phyloP scores from a whole-genome alignment of 1,284 basidiomycete genomes.

The Tilletiaria anomala region DNA sequence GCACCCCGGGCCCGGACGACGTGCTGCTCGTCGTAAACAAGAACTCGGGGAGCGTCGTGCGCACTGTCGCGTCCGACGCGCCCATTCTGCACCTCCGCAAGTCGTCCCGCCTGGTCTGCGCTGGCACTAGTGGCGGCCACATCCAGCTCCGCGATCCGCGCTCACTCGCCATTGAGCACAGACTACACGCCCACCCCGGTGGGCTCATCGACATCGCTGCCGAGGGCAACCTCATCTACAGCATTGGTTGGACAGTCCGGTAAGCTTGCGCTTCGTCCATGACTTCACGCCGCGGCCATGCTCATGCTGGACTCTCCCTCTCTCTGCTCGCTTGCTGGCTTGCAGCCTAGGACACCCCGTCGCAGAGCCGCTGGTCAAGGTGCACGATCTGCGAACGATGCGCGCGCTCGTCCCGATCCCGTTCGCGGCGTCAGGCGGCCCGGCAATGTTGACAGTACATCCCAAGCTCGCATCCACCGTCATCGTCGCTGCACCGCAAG shows the following conservation, averaged over 20 bases:
- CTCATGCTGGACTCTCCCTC: not conserved
- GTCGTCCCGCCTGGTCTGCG: conserved; percentile 20
- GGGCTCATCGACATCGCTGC: conserved; percentile 36
- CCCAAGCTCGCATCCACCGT: conserved; percentile 66
- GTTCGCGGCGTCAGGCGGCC: conserved; percentile 59
- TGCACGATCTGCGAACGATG: conserved; percentile 76
- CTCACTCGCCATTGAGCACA: conserved; percentile 26
- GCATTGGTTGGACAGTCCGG: conserved; percentile 37
- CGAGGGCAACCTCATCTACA: conserved; percentile 33
- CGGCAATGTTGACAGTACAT: conserved; percentile 69
- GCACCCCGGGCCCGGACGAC: conserved; percentile 14
- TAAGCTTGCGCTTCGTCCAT: conserved; percentile 2
- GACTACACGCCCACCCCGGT: conserved; percentile 35
- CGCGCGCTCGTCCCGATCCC: conserved; percentile 65
- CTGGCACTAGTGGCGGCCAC: conserved; percentile 25
- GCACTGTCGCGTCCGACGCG: conserved; percentile 25
- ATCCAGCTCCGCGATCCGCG: conserved; percentile 37
- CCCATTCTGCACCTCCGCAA: conserved; percentile 26
- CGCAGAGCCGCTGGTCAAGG: conserved; percentile 79
- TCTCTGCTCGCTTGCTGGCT: not conserved
- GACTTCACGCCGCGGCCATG: not conserved
- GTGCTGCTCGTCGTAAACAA: conserved; percentile 25
- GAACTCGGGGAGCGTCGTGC: conserved; percentile 23
- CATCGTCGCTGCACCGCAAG: conserved; percentile 66
- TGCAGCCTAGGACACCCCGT: conserved; percentile 71